Evolutionary conservation across 257 asterid species (phyloP), one percentile per base, ranked within the genome.

Genomic region (Capsicum baccatum): DNA sequence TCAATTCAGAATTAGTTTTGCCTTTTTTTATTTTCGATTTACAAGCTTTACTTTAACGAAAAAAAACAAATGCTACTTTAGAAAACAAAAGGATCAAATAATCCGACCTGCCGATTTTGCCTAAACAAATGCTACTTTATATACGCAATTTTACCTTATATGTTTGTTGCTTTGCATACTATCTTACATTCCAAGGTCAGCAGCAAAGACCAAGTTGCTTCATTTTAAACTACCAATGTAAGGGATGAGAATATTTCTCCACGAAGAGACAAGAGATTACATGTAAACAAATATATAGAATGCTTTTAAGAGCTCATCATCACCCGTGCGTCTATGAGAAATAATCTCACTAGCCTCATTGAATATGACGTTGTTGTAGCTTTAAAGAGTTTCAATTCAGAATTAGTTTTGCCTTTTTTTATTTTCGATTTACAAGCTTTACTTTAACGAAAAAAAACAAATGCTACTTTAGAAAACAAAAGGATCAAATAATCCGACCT

Each of bases 91-190:
- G 26, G 26, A 26, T 26, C 90, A 85, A 85, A 26, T n/a, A 0
- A 8, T 89, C 92, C 91, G 87, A 87, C 86, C 84, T 81, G 86
- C 88, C 85, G 88, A n/a, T n/a, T n/a, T n/a, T n/a, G n/a, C n/a
- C n/a, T n/a, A n/a, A n/a, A n/a, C n/a, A n/a, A n/a, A n/a, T n/a
- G n/a, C n/a, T n/a, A n/a, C n/a, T n/a, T n/a, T n/a, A n/a, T n/a
- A n/a, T n/a, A n/a, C n/a, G n/a, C n/a, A n/a, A n/a, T n/a, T n/a
- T n/a, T n/a, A n/a, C n/a, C n/a, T n/a, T 21, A 21, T 21, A 21
- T 21, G 26, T 21, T 21, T 21, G 26, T 21, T 21, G 26, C 26
- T 21, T 21, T 21, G 26, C 26, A 21, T 21, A 21, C 26, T 21
- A 21, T 21, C 26, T 21, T 21, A 17, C 44, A 64, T 12, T 64